These are phyloP conservation scores for Mycena leptocephala DNA, from an alignment of 768 basidiomycete species.

Conservation along the genomic window DNA sequence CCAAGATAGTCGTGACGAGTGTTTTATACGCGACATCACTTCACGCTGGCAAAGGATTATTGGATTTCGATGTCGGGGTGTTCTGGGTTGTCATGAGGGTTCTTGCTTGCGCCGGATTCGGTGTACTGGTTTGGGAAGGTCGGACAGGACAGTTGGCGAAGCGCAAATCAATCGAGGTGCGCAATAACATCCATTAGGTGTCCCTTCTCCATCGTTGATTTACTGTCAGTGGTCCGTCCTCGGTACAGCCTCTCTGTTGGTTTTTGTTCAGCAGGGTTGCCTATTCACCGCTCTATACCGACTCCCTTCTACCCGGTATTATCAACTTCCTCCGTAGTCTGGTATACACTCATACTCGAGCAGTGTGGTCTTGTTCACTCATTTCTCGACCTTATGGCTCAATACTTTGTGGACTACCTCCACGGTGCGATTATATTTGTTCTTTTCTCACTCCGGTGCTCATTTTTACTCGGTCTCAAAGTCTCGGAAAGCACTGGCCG, in stretches of 20 bases:
- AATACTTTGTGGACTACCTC: constrained; percentile 65
- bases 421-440: constrained; percentile 56
- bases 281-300: constrained; percentile 80
- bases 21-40: constrained; percentile 75
- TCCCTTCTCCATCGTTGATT: background rate
- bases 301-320: constrained; percentile 76
- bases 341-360: constrained; percentile 6
- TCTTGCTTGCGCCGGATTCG: constrained; percentile 81
- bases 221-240: constrained; percentile 77
- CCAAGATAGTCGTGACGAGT: constrained; percentile 74
- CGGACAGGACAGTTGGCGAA: constrained; percentile 69
- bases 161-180: constrained; percentile 73
- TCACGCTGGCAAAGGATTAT: constrained; percentile 77
- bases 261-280: constrained; percentile 79
- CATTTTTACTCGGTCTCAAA: constrained; percentile 46
- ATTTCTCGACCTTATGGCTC: constrained; percentile 81
- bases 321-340: background rate
- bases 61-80: constrained; percentile 77
- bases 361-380: constrained; percentile 80
- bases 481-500: constrained; percentile 66
- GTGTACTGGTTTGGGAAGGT: constrained; percentile 74
- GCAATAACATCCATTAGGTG: constrained; percentile 36
- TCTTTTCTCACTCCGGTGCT: background rate
- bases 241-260: constrained; percentile 75
- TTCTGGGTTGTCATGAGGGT: constrained; percentile 86